Conservation (phyloP, 1,139 yeast genomes). For the Saccharomyces hybrid region DNA sequence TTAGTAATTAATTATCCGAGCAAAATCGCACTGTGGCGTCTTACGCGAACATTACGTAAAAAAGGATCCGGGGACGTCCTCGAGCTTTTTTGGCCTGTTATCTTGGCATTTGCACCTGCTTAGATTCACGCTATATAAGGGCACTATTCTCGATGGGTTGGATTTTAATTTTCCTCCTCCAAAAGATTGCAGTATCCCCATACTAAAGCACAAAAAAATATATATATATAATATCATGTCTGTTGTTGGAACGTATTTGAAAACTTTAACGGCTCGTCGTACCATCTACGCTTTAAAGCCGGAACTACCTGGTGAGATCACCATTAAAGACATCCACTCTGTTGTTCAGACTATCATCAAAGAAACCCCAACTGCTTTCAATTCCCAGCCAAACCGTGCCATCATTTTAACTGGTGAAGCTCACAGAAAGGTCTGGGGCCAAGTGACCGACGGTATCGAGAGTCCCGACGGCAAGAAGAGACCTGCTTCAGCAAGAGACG, state of each 20-base stretch:
- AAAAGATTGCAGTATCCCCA: neutral
- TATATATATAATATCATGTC: conserved; percentile 24
- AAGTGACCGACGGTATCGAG: conserved; percentile 33
- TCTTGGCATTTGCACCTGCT: neutral
- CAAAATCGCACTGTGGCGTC: neutral
- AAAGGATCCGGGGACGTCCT: neutral
- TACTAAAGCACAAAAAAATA: too few relatives aligned
- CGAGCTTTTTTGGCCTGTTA: neutral
- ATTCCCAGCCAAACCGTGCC: conserved; percentile 41
- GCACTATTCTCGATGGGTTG: neutral
- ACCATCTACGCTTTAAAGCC: conserved; percentile 36
- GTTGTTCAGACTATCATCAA: conserved; percentile 35
- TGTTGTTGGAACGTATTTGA: conserved; percentile 22
- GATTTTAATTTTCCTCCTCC: neutral
- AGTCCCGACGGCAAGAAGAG: conserved; percentile 34
- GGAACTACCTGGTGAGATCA: conserved; percentile 34
- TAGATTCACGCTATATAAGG: neutral
- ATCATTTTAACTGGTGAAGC: conserved; percentile 36
- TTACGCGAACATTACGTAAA: neutral
- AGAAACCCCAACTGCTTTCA: conserved; percentile 42
- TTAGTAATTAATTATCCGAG: neutral
- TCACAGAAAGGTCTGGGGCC: conserved; percentile 39
- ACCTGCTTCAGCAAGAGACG: conserved; percentile 37
- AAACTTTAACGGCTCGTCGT: conserved; percentile 34
- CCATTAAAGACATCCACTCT: conserved; percentile 32